Percentiles rank a stretch among this genome's conserved stretches.
phyloP scores from a whole-genome alignment of 2,329 filamentous ascomycete species.

The Sporothrix globosa region DNA sequence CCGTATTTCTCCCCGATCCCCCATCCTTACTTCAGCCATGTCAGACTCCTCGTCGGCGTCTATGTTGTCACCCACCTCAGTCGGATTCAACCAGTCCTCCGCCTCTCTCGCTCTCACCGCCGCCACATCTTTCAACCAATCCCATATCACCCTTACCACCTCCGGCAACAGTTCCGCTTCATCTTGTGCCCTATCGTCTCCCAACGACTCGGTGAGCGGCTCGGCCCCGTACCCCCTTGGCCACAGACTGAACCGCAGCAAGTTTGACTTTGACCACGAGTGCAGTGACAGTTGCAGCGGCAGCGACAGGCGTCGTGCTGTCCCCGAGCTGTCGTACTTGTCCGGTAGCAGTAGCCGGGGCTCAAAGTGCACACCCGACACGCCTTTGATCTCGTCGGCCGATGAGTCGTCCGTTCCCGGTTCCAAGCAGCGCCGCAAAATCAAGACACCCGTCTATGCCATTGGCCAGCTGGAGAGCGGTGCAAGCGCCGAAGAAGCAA shows the following conservation, averaged over 20 bases:
- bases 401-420: conserved; percentile 36
- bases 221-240: neutral
- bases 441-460: conserved; percentile 56
- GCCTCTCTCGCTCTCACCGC: conserved; percentile 21
- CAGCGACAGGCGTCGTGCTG: conserved; percentile 35
- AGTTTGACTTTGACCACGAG: conserved; percentile 20
- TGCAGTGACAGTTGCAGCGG: conserved; percentile 2
- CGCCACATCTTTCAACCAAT: conserved; percentile 22
- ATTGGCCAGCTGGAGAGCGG: conserved; percentile 55
- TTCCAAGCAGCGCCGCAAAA: conserved; percentile 49
- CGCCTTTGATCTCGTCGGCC: conserved; percentile 28
- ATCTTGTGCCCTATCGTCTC: conserved; percentile 20
- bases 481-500: neutral
- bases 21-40: conserved; percentile 3
- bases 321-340: conserved; percentile 48
- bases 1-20: neutral
- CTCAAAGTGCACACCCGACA: conserved; percentile 36
- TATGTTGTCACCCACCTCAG: conserved; percentile 28
- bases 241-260: neutral
- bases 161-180: conserved; percentile 28
- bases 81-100: conserved; percentile 14
- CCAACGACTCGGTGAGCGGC: neutral
- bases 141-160: conserved; percentile 7
- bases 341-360: conserved; percentile 33
- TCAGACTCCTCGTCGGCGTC: conserved; percentile 23